Conservation (phyloP, 805 yeast species). For the Saccharomycopsis sp. region DNA sequence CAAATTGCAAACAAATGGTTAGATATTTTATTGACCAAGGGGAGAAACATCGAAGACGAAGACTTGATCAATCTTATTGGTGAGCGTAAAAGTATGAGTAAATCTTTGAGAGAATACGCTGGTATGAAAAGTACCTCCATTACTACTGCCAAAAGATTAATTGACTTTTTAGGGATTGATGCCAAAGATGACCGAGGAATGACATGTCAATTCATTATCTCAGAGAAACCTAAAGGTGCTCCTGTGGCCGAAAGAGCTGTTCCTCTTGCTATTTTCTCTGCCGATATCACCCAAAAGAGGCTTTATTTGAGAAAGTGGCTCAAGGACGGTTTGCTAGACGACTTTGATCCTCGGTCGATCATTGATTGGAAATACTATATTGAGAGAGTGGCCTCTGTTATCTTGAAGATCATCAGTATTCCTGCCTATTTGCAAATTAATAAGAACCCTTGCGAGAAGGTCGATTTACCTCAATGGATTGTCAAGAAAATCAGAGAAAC, state of each 20-base stretch:
- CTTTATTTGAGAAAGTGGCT: slow-evolving; percentile 82
- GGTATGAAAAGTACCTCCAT: slow-evolving; percentile 90
- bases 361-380: slow-evolving; percentile 92
- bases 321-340: slow-evolving; percentile 64
- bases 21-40: slow-evolving; percentile 84
- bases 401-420: slow-evolving; percentile 90
- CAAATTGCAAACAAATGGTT: slow-evolving; percentile 93
- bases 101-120: slow-evolving; percentile 81
- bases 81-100: slow-evolving; percentile 94
- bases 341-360: slow-evolving; percentile 81
- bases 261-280: slow-evolving; percentile 92
- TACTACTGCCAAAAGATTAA: slow-evolving; percentile 88
- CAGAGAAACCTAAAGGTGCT: slow-evolving; percentile 72
- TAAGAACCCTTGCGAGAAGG: slow-evolving; percentile 88
- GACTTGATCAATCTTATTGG: slow-evolving; percentile 92
- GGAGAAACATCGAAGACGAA: slow-evolving; percentile 82
- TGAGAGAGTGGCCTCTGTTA: slow-evolving; percentile 85
- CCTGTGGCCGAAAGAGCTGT: slow-evolving; percentile 96
- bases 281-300: slow-evolving; percentile 65
- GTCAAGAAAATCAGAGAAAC: slow-evolving; percentile 51
- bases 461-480: slow-evolving; percentile 92
- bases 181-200: slow-evolving; percentile 96
- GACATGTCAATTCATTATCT: slow-evolving; percentile 89
- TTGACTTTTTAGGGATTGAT: slow-evolving; percentile 91
- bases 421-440: slow-evolving; percentile 95